Conservation (phyloP, 805 yeast species). For the Wickerhamiella azyma region DNA sequence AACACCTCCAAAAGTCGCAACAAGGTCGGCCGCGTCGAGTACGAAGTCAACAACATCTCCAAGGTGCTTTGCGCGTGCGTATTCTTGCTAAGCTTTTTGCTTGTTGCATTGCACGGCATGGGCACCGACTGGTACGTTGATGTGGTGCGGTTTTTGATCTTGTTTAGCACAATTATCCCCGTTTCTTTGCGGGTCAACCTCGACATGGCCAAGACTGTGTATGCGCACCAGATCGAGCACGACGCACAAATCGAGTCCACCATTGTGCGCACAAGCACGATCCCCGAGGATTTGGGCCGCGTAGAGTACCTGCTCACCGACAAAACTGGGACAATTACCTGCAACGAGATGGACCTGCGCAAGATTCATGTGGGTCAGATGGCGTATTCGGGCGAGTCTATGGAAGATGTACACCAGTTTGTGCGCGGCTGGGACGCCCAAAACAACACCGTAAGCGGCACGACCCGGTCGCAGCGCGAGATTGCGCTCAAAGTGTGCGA, state of each 20-base stretch:
- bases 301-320: conserved; percentile 85
- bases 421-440: conserved; percentile 25
- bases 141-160: conserved; percentile 74
- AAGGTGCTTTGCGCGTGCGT: conserved; percentile 83
- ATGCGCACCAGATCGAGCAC: conserved; percentile 88
- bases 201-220: conserved; percentile 90
- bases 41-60: conserved; percentile 79
- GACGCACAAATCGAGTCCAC: conserved; percentile 72
- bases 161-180: conserved; percentile 91
- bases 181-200: conserved; percentile 88
- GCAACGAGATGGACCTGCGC: conserved; percentile 93
- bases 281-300: conserved; percentile 95
- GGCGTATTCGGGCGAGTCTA: conserved; percentile 79
- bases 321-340: conserved; percentile 95
- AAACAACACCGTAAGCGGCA: conserved; percentile 15
- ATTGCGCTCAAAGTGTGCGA: conserved; percentile 66
- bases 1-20: conserved; percentile 81
- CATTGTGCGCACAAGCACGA: conserved; percentile 90
- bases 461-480: conserved; percentile 45
- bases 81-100: conserved; percentile 54
- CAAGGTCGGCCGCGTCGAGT: conserved; percentile 77
- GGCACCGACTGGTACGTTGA: conserved; percentile 70
- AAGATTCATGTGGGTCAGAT: conserved; percentile 87
- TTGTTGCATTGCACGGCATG: conserved; percentile 74
- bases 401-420: conserved; percentile 74